Base-by-base conservation (phyloP, 225 moss, liverwort and hornwort species). In the Thuidium tamariscinum region DNA sequence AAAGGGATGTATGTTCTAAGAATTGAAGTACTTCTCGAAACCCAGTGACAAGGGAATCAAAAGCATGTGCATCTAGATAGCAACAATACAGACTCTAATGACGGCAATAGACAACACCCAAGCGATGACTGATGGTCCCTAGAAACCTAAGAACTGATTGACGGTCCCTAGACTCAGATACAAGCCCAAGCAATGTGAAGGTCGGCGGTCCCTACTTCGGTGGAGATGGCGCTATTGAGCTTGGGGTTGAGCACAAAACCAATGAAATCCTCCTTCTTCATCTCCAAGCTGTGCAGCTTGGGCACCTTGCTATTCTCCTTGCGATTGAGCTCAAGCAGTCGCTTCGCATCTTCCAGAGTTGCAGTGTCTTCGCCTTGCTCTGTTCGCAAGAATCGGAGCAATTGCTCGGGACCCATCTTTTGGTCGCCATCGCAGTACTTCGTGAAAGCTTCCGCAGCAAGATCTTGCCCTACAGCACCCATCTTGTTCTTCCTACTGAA, bases 301-400 rank as follows among this genome's bases (percentile, higher is more conserved):
- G 86, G 88, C 51, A 87, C 74, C 83, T 86, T 92, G 79, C 49
- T 87, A 2, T 36, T 85, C 69, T 86, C 90, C n/a, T 77, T 82
- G 62, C 90, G 67, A 41, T 89, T 82, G 52, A 88, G 86, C 80
- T 93, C 89, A 89, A 96, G 19, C 48, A 96, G 65, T 4, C 84
- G 70, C 85, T 90, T 73, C 9, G 95, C 95, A 36, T 92, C 88
- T 10, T 91, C 92, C 14, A 91, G 39, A 8, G 89, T 94, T 5
- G 90, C 92, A 2, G 57, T 77, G 8, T 63, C 71, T 83, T 96
- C 97, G 22, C 91, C 93, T 82, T 97, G 97, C 88, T 92, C 95
- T 11, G 39, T 48, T 7, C 61, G 91, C 86, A 97, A 62, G 68
- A 97, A 97, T 26, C 60, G 86, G 21, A 90, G 91, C 56, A 97